phyloP scores from a whole-genome alignment of 176 grass and related monocot species.

The Raddia distichophylla region DNA sequence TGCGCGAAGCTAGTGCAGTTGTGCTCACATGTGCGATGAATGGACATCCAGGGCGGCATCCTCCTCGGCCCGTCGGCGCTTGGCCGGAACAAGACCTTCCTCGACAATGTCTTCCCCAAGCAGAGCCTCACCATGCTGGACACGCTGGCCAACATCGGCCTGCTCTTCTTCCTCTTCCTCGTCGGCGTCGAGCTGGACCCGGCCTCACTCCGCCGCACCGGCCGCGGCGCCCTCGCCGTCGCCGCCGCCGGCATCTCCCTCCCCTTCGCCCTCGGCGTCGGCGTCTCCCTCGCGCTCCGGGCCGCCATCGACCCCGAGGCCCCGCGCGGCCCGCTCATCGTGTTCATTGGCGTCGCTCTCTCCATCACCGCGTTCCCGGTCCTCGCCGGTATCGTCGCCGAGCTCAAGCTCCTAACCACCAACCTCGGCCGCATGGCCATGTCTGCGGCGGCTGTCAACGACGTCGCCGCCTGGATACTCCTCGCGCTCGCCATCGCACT shows the following conservation, averaged over 20 bases:
- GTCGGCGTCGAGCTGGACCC: conserved; percentile 72
- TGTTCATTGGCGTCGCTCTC: conserved; percentile 66
- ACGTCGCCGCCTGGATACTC: conserved; percentile 60
- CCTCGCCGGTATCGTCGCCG: conserved; percentile 65
- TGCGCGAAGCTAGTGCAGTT: background rate
- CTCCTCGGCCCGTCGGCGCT: conserved; percentile 68
- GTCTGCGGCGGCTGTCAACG: conserved; percentile 67
- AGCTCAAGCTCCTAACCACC: conserved; percentile 79
- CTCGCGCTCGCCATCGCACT: conserved; percentile 67
- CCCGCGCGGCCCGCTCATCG: conserved; percentile 44
- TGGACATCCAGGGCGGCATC: conserved; percentile 57
- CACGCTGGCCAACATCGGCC: conserved; percentile 63
- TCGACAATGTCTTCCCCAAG: conserved; percentile 53
- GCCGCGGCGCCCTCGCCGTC: conserved; percentile 52
- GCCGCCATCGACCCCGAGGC: conserved; percentile 27
- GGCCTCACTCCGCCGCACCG: conserved; percentile 56
- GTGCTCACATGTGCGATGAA: background rate
- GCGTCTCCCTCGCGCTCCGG: conserved; percentile 52
- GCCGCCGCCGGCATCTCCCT: conserved; percentile 54
- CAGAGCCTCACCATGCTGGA: conserved; percentile 63
- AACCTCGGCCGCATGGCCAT: conserved; percentile 80
- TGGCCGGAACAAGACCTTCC: conserved; percentile 57
- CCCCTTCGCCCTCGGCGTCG: conserved; percentile 59
- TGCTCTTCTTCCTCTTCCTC: conserved; percentile 85
- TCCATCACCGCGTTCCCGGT: conserved; percentile 75